Evolutionary conservation across 495 filamentous ascomycete species (phyloP), one percentile per base, ranked within the genome.

Genomic region (Hypoxylon lenormandii): DNA sequence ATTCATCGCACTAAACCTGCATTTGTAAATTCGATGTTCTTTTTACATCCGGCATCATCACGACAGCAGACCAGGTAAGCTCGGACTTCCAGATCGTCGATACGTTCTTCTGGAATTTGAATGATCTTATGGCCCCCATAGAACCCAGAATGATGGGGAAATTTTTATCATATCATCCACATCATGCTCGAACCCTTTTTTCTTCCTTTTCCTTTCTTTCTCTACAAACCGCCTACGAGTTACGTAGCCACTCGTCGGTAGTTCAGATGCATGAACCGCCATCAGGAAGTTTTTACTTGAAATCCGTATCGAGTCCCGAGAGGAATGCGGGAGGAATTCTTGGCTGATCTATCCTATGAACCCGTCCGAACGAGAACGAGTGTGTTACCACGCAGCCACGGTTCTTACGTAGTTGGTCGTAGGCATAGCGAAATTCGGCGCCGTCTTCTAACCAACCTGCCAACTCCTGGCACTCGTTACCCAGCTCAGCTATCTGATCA

Each of bases 301-400:
- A 23, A 22, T 30, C 33, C 7, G 30, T 15, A 47, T 8, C 11
- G 10, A 47, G 53, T 60, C 63, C 36, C 60, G 54, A 61, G 13
- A 70, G 61, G 50, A 56, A 45, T 42, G 61, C 61, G 49, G 61
- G 45, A 70, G 67, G 67, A 70, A 65, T 61, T 40, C 61, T 70
- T 50, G 60, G 49, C 60, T 50, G 23, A 46, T 48, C 40, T 64
- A 36, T 50, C 43, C 18, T 21, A 52, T 40, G 8, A 19, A 26
- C 23, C 40, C 6, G 30, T 19, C 15, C 36, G 15, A 22, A 42
- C 40, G 21, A 28, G 15, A 22, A 42, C 40, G 21, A 28, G 30
- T 30, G 23, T 19, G 48, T 7, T 33, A 33, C 30, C 10, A 33
- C 30, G 30, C 30, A 33, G 30, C 30, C 6, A 33, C 30, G 2